Base-by-base conservation (phyloP, 768 basidiomycete species). In the Mycena filopes region DNA sequence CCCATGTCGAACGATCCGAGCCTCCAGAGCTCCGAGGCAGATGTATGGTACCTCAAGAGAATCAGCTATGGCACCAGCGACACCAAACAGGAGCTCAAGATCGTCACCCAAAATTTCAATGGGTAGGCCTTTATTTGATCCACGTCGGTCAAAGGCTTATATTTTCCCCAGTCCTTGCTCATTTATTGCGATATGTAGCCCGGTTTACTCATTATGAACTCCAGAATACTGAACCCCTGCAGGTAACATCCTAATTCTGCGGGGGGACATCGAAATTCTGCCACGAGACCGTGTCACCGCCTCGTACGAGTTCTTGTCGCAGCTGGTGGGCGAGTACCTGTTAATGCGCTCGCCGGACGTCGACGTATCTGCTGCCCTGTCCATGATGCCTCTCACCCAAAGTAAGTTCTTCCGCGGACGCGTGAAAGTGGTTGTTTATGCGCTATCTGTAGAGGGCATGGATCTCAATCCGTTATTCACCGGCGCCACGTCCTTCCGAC, bases 211-310 rank as follows among this genome's bases (percentile, higher is more conserved):
- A 36, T 56, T 55, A n/a, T 53, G 23, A 29, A 36, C 58, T 36
- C 40, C 51, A 36, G 29, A 13, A 53, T 47, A 42, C 50, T 65
- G 36, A 67, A 51, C 29, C 58, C 54, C 8, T 21, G 49, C 73
- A 92, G 93, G 93, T 78, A 98, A 98, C 74, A 93, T 96, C 54
- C 85, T 97, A 31, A 89, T 97, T 65, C 82, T 98, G 2, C 87
- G 95, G n/a, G 91, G 89, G 54, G 84, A 92, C 69, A 93, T 97
- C 66, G 77, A 85, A 55, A 89, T 98, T 66, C 82, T 84, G 36
- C 93, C 94, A 0, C 81, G 74, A 23, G 82, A 86, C 50, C 89
- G 93, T 28, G 82, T 77, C 33, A 87, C 84, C 21, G 94, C 94
- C 25, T 91, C 92, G 18, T 98, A 96, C 77, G 91, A 93, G 63